Conservation (phyloP, 257 asterid genomes). For the Fraxinus anomala region DNA sequence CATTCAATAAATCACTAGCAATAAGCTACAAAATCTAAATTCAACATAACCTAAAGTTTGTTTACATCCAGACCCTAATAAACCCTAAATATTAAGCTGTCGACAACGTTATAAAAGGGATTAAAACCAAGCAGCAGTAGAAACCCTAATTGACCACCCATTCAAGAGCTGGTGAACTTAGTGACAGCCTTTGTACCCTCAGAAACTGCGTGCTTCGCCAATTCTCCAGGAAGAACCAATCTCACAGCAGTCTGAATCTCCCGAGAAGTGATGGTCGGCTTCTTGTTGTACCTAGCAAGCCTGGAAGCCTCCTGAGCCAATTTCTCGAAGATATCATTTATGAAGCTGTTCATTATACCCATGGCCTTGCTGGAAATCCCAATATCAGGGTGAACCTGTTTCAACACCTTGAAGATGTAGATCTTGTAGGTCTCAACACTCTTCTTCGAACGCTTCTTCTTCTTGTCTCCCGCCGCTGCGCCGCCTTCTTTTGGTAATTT, state of each 20-base stretch:
- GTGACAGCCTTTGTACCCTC: conserved; percentile 5
- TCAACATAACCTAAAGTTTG: neutral
- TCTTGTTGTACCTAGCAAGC: neutral
- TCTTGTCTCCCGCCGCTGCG: neutral
- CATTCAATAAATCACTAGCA: neutral
- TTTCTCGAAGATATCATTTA: conserved; percentile 1
- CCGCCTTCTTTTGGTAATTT: neutral
- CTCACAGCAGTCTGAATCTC: conserved; percentile 3
- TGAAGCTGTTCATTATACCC: conserved; percentile 4
- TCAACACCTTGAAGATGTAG: conserved; percentile 8
- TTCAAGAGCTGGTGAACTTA: neutral
- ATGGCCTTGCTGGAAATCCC: conserved; percentile 7
- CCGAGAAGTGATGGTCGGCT: conserved; percentile 1
- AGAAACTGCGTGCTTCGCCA: conserved; percentile 8
- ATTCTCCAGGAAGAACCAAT: conserved; percentile 5
- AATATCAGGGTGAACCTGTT: conserved; percentile 2
- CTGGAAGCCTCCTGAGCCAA: conserved; percentile 5
- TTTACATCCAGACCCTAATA: neutral
- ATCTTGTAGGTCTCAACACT: conserved; percentile 4
- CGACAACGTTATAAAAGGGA: neutral
- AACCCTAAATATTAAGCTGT: neutral
- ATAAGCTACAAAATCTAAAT: neutral
- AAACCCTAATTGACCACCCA: neutral
- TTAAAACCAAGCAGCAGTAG: neutral
- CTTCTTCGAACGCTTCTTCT: neutral